These are phyloP conservation scores for Phaeosphaeriaceae sp. DNA, from an alignment of 2,329 filamentous ascomycete species.

Conservation along the genomic window DNA sequence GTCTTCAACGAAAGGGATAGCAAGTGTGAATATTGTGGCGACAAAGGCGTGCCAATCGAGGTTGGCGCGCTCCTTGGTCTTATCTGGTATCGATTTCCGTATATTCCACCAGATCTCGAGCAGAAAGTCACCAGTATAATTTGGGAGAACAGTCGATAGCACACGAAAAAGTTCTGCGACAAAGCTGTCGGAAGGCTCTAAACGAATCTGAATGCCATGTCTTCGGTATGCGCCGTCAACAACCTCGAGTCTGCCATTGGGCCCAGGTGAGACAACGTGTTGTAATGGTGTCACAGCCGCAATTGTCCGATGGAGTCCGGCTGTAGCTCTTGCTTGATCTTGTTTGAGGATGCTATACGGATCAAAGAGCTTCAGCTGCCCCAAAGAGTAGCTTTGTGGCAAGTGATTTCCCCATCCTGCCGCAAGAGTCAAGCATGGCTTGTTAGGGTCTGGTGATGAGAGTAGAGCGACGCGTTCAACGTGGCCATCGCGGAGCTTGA, in stretches of 20 bases:
- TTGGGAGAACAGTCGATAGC: slow-evolving; percentile 42
- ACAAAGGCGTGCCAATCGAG: slow-evolving; percentile 51
- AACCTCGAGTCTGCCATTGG: slow-evolving; percentile 38
- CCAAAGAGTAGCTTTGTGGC: slow-evolving; percentile 34
- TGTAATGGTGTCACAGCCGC: slow-evolving; percentile 27
- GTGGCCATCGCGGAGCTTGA: slow-evolving; percentile 41
- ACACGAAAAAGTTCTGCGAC: slow-evolving; percentile 43
- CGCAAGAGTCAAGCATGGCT: slow-evolving; percentile 35
- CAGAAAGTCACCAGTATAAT: slow-evolving; percentile 45
- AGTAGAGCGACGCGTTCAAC: slow-evolving; percentile 42
- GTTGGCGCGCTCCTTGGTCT: slow-evolving; percentile 14
- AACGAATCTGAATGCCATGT: slow-evolving; percentile 41
- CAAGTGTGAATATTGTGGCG: slow-evolving; percentile 49
- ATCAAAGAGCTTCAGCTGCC: slow-evolving; percentile 41
- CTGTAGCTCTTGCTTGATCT: slow-evolving; percentile 34
- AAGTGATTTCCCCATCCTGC: slow-evolving; percentile 48
- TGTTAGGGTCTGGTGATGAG: slow-evolving; percentile 23
- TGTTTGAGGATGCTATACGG: slow-evolving; percentile 40
- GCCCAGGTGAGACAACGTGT: slow-evolving; percentile 30
- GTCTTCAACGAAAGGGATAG: slow-evolving; percentile 44
- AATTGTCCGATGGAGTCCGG: slow-evolving; percentile 44
- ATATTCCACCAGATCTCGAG: slow-evolving; percentile 50
- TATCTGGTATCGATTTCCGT: slow-evolving; percentile 27
- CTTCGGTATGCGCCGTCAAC: slow-evolving; percentile 39
- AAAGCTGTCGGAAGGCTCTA: slow-evolving; percentile 36